phyloP scores from a whole-genome alignment of 148 eudicot species.

The Rhododendron williamsianum region DNA sequence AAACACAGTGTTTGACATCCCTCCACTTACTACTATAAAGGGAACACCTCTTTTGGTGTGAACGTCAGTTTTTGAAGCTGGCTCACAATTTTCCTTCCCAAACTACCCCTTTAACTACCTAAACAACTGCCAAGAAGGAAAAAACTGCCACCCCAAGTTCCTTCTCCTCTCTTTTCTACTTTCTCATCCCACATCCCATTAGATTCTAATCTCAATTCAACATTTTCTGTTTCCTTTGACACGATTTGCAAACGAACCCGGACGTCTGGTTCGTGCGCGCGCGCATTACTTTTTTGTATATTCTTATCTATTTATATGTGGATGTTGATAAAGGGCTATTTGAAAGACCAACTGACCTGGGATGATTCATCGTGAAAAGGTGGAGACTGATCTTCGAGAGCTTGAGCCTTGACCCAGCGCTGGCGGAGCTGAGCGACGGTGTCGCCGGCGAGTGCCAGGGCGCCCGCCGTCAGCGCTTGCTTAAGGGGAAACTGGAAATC shows the following conservation, averaged over 20 bases:
- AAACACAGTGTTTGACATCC: background rate
- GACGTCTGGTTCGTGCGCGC: too few relatives aligned
- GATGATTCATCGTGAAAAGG: conserved; percentile 11
- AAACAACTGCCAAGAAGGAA: too few relatives aligned
- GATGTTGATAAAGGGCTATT: background rate
- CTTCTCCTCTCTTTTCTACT: background rate
- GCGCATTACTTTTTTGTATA: too few relatives aligned
- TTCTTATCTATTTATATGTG: background rate
- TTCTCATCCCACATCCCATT: background rate
- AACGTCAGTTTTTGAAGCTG: background rate
- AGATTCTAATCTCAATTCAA: background rate
- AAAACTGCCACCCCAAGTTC: background rate
- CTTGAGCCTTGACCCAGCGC: conserved; percentile 30
- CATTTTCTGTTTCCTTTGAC: background rate
- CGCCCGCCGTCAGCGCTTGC: conserved; percentile 66
- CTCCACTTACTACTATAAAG: too few relatives aligned
- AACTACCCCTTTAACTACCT: background rate
- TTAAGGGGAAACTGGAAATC: conserved; percentile 58
- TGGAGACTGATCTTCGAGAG: conserved; percentile 9
- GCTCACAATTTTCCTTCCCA: background rate
- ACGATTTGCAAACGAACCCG: too few relatives aligned
- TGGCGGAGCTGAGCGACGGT: conserved; percentile 75
- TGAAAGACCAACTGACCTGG: conserved; percentile 30
- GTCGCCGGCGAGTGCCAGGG: conserved; percentile 82
- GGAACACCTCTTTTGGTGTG: too few relatives aligned